Base-by-base conservation (phyloP, 2,329 filamentous ascomycete species). In the Penicillium nordicum region DNA sequence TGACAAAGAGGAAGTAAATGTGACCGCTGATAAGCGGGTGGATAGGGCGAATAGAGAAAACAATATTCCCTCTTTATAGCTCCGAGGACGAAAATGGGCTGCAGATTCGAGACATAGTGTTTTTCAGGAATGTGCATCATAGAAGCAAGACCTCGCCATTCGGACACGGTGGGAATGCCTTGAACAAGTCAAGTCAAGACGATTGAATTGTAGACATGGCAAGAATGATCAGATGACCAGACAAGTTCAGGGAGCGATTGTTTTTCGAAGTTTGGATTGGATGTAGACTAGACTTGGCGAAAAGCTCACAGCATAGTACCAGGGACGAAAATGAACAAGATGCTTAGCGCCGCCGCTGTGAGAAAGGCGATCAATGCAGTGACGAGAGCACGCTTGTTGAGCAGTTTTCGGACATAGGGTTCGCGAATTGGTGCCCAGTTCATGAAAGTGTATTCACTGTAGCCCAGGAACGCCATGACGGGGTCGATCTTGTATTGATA, bases 401-500 rank as follows among this genome's bases (percentile, higher is more conserved):
- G 82, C 21, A 97, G 85, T 69, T 86, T 89, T 62, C 90, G 88
- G 53, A 99, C 89, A 71, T 94, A 99, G 0, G 92, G 90, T 75
- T 99, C 94, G 53, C 89, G 86, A 61, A 97, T 90, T 40, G 85
- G 84, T 25, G 89, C 88, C 79, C 95, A 97, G 74, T 87, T 89
- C 81, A 97, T 92, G 49, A 96, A 92, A 0, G 93, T 97, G 77
- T 97, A 97, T 78, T 99, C 95, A 78, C 92, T 97, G 73, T 87
- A 88, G 36, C 93, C 92, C n/a, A 89, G 74, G 21, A 97, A 82
- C 5, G 92, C 94, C 73, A 97, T 85, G 60, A 96, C 80, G 0
- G 95, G 93, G 68, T 99, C 94, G 50, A 99, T 85, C 62, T 91
- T 92, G 77, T 97, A 99, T 74, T 97, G 93, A 69, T 97, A 96